Conservation (phyloP, 768 basidiomycete genomes). For the Holtermanniella nyarrowii region DNA sequence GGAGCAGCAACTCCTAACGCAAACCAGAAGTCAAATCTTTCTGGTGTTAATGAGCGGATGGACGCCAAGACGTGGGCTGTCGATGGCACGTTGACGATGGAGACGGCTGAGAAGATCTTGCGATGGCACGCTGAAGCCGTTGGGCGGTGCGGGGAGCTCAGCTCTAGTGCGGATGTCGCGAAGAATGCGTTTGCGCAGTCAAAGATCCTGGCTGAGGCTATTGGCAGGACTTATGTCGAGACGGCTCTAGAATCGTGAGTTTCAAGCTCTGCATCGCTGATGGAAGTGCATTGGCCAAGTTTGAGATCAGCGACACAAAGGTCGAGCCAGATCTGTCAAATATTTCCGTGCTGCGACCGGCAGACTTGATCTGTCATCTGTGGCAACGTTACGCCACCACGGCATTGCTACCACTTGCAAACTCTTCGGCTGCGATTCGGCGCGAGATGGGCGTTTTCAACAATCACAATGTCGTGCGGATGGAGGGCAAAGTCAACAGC, state of each 20-base stretch:
- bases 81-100: conserved; percentile 68
- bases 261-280: neutral
- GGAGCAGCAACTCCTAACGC: conserved; percentile 8
- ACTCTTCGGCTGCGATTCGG: conserved; percentile 63
- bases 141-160: conserved; percentile 86
- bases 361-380: conserved; percentile 83
- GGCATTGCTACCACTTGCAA: conserved; percentile 76
- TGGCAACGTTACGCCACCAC: conserved; percentile 95
- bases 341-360: conserved; percentile 54
- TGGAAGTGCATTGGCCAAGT: conserved; percentile 56
- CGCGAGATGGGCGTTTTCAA: conserved; percentile 90
- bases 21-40: conserved; percentile 9
- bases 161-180: conserved; percentile 69
- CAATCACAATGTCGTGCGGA: conserved; percentile 68
- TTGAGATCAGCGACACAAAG: conserved; percentile 66
- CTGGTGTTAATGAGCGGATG: conserved; percentile 14
- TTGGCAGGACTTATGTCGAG: conserved; percentile 75
- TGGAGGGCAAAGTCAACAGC: conserved; percentile 72
- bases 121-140: conserved; percentile 98
- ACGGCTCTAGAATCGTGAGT: conserved; percentile 84
- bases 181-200: conserved; percentile 79
- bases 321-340: conserved; percentile 67
- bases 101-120: conserved; percentile 77
- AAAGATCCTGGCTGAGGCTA: conserved; percentile 73
- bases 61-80: conserved; percentile 69